phyloP scores from a whole-genome alignment of 1,139 yeast species.

The Kodamaea fungicola region DNA sequence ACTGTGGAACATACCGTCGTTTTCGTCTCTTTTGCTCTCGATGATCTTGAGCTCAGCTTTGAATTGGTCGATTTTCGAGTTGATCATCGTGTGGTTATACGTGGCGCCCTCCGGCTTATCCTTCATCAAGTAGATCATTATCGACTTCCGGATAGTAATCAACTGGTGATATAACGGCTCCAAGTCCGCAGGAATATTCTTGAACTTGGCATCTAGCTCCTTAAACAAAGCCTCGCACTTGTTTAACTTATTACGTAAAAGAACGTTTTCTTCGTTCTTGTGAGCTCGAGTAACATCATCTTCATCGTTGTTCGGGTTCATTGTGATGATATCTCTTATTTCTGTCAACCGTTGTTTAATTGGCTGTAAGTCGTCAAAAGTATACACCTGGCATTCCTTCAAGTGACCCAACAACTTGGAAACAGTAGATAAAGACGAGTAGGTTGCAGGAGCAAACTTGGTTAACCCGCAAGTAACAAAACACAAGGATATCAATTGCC shows the following conservation, averaged over 20 bases:
- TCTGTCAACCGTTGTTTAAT: constrained; percentile 69
- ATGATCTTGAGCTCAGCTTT: constrained; percentile 28
- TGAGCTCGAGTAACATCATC: constrained; percentile 30
- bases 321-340: constrained; percentile 56
- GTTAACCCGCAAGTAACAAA: constrained; percentile 89
- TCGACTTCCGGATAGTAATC: constrained; percentile 29
- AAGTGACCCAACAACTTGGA: constrained; percentile 78
- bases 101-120: constrained; percentile 3
- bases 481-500: constrained; percentile 80
- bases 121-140: constrained; percentile 33
- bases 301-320: constrained; percentile 18
- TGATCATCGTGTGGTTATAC: constrained; percentile 3
- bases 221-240: constrained; percentile 55
- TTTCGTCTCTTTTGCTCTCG: constrained; percentile 28
- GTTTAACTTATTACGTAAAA: constrained; percentile 56
- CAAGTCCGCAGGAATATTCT: constrained; percentile 54
- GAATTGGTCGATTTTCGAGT: constrained; percentile 15
- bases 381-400: constrained; percentile 74
- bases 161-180: constrained; percentile 50
- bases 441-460: constrained; percentile 89
- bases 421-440: constrained; percentile 82
- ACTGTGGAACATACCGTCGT: constrained; percentile 31
- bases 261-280: constrained; percentile 52
- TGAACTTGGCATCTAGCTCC: constrained; percentile 50
- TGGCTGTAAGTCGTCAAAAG: constrained; percentile 78